Evolutionary conservation across 345 rosid species (phyloP).

Genomic region (Murraya paniculata): DNA sequence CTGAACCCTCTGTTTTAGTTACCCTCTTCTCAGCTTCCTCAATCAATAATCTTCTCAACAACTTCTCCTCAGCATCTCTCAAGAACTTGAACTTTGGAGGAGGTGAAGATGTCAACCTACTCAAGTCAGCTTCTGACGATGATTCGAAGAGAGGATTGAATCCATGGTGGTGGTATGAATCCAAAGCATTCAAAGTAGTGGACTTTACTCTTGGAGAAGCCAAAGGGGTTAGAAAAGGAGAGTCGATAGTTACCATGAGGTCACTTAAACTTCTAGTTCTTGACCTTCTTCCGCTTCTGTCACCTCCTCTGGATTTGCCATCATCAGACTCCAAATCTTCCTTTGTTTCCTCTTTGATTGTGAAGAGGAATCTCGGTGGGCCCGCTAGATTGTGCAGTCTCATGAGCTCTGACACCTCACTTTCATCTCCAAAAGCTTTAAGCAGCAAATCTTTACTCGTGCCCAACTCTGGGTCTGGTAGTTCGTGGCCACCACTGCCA

Average conservation of each 20-base stretch:
- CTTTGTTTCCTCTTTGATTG: constrained; percentile 90
- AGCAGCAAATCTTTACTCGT: constrained; percentile 48
- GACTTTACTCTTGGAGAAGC: constrained; percentile 70
- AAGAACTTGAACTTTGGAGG: constrained; percentile 95
- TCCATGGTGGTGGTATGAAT: constrained; percentile 48
- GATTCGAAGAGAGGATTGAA: constrained; percentile 92
- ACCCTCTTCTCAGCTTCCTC: constrained; percentile 52
- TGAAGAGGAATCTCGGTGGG: constrained; percentile 88
- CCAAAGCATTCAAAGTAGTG: constrained; percentile 37
- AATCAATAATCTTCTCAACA: constrained; percentile 46
- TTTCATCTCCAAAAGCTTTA: constrained; percentile 49
- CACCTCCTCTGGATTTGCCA: constrained; percentile 57
- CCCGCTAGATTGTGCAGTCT: constrained; percentile 81
- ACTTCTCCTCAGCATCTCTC: constrained; percentile 91
- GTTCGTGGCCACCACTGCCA: constrained; percentile 15
- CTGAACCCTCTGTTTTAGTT: constrained; percentile 18
- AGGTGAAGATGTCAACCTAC: constrained; percentile 62
- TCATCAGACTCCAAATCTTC: constrained; percentile 97
- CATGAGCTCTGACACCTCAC: constrained; percentile 82
- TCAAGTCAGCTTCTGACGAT: constrained; percentile 49
- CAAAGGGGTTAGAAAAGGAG: constrained; percentile 60
- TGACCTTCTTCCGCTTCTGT: constrained; percentile 54
- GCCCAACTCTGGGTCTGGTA: constrained; percentile 56
- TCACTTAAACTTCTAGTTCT: constrained; percentile 82
- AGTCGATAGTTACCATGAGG: constrained; percentile 38